Percentiles rank a stretch among this genome's conserved stretches.
phyloP scores from a whole-genome alignment of 2,329 filamentous ascomycete genomes.

The Coniochaeta ligniaria region DNA sequence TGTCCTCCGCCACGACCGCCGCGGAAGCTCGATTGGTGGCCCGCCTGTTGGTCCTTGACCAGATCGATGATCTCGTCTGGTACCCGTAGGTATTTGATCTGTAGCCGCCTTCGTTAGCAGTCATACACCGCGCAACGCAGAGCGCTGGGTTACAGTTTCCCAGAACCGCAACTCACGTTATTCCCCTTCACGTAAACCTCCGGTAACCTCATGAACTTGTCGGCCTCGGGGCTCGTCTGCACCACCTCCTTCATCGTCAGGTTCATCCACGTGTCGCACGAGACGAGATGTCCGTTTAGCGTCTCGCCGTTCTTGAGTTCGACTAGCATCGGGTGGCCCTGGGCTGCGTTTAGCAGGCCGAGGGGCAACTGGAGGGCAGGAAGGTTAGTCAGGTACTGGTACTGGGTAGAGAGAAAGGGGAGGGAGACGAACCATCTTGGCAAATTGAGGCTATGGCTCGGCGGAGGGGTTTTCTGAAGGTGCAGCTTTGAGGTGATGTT shows the following conservation, averaged over 20 bases:
- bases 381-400: slow-evolving; percentile 12
- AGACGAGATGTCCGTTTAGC: slow-evolving; percentile 89
- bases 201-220: slow-evolving; percentile 84
- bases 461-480: background rate
- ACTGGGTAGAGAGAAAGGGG: background rate
- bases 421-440: background rate
- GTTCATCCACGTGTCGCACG: slow-evolving; percentile 99
- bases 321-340: slow-evolving; percentile 96
- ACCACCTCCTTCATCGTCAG: slow-evolving; percentile 94
- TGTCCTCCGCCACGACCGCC: slow-evolving; percentile 54
- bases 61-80: slow-evolving; percentile 94
- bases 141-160: no score
- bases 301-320: slow-evolving; percentile 98
- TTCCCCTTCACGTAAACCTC: slow-evolving; percentile 97
- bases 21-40: slow-evolving; percentile 54
- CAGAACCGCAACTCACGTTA: slow-evolving; percentile 62
- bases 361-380: slow-evolving; percentile 50
- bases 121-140: no score
- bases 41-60: slow-evolving; percentile 86
- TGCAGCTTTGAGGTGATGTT: background rate
- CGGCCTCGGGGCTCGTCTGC: slow-evolving; percentile 89
- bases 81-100: slow-evolving; percentile 98
- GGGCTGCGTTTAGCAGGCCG: slow-evolving; percentile 87
- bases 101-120: slow-evolving; percentile 15
- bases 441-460: background rate